A percentile compares a stretch with the other conserved stretches of the same genome.
phyloP scores from a whole-genome alignment of 176 grass and related monocot species.

The Triticum urartu region DNA sequence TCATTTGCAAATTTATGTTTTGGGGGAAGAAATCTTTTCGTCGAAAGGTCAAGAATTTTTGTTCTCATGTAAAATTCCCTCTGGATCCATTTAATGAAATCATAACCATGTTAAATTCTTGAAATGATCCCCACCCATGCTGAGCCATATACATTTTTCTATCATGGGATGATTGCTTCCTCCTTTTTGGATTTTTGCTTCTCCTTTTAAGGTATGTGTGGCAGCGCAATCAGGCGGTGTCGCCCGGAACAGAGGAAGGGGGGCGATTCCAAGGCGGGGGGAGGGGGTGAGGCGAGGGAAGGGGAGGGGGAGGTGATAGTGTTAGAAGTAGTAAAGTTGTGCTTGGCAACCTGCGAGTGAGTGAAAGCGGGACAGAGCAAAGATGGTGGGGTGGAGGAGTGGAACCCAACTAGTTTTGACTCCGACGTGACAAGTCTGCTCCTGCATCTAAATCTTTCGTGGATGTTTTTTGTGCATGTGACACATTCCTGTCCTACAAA shows the following conservation, averaged over 20 bases:
- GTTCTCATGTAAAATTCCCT: not conserved
- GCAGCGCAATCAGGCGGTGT: too few relatives aligned
- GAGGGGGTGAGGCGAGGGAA: too few relatives aligned
- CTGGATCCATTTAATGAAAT: not conserved
- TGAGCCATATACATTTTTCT: too few relatives aligned
- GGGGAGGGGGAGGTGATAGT: not conserved
- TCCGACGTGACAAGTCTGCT: not conserved
- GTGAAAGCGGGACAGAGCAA: not conserved
- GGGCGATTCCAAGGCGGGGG: too few relatives aligned
- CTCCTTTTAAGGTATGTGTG: not conserved
- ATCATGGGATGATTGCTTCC: not conserved
- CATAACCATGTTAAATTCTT: not conserved
- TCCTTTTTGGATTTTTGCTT: not conserved
- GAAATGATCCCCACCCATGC: too few relatives aligned
- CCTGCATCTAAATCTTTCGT: not conserved
- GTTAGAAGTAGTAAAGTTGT: not conserved
- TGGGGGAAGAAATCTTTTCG: too few relatives aligned
- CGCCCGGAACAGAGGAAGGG: too few relatives aligned
- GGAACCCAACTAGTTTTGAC: not conserved
- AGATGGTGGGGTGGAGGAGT: not conserved
- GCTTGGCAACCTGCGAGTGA: not conserved
- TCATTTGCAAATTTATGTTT: not conserved
- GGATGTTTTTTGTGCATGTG: not conserved
- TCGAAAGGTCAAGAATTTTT: not conserved
- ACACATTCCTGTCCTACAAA: not conserved